phyloP scores from a whole-genome alignment of 192 early-diverging fungal species.

The Backusella tuberculispora region DNA sequence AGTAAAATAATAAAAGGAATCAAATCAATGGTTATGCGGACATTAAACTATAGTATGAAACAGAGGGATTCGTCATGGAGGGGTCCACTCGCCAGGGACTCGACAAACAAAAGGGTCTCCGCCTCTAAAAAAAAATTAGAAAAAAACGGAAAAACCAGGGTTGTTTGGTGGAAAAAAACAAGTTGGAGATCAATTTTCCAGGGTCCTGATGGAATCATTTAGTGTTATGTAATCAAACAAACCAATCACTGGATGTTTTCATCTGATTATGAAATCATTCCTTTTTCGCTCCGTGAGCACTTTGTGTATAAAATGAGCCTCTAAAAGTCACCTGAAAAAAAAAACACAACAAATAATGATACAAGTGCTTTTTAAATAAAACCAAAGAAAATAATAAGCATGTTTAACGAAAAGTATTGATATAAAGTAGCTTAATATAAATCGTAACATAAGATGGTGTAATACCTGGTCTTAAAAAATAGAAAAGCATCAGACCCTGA shows the following conservation, averaged over 20 bases:
- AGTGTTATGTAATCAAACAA: conserved; percentile 11
- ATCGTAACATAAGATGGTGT: not conserved
- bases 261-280: conserved; percentile 13
- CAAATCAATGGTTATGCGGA: not conserved
- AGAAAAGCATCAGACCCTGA: conserved; percentile 9
- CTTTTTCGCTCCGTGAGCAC: not conserved
- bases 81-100: conserved; percentile 16
- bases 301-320: conserved; percentile 1
- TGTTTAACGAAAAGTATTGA: not conserved
- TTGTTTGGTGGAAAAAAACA: not conserved
- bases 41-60: conserved; percentile 12
- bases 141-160: conserved; percentile 10
- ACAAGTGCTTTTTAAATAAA: not conserved
- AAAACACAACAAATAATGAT: too few relatives aligned
- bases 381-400: not conserved
- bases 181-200: conserved; percentile 15
- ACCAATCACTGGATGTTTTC: conserved; percentile 7
- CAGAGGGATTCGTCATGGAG: not conserved
- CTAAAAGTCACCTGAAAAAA: too few relatives aligned
- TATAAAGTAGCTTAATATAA: not conserved
- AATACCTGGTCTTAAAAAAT: conserved; percentile 17
- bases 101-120: conserved; percentile 8
- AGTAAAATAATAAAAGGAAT: not conserved
- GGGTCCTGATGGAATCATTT: not conserved
- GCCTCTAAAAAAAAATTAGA: conserved; percentile 5